These are phyloP conservation scores for Polysphondylium violaceum DNA, from an alignment of 78 protist species.

Conservation along the genomic window DNA sequence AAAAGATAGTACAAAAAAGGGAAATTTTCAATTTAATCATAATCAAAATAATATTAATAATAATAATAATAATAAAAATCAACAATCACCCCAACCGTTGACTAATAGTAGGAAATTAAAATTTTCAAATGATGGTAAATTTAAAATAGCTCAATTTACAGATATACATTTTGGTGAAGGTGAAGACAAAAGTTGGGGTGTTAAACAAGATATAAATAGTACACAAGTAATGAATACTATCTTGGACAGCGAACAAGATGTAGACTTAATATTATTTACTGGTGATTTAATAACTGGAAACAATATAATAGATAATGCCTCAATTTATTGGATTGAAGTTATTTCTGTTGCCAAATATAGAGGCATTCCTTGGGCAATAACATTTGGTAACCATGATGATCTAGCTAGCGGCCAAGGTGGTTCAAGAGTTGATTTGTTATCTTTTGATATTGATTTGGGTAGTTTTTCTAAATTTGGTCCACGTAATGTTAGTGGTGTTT, in stretches of 20 bases:
- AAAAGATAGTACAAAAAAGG: background rate
- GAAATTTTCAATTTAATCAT: background rate
- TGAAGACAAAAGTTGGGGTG: slow-evolving; percentile 50
- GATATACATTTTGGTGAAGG: slow-evolving; percentile 81
- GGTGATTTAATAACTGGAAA: slow-evolving; percentile 83
- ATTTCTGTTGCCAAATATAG: background rate
- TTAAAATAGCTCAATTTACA: slow-evolving; percentile 64
- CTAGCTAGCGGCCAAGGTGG: slow-evolving; percentile 17
- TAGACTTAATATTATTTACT: slow-evolving; percentile 60
- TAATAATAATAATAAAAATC: background rate
- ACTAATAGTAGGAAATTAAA: background rate
- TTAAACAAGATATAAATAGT: slow-evolving; percentile 40
- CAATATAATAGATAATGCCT: slow-evolving; percentile 55
- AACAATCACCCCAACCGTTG: too few relatives aligned
- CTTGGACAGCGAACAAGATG: slow-evolving; percentile 24
- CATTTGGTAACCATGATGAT: slow-evolving; percentile 79
- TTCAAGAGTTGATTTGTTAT: slow-evolving; percentile 19
- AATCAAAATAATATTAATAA: background rate
- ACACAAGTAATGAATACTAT: slow-evolving; percentile 34
- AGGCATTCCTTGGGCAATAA: slow-evolving; percentile 51
- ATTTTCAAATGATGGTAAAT: slow-evolving; percentile 25
- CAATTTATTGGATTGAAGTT: slow-evolving; percentile 67
- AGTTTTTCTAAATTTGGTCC: slow-evolving; percentile 44
- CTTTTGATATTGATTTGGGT: slow-evolving; percentile 7
- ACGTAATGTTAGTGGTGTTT: slow-evolving; percentile 23